Conservation (phyloP, 495 filamentous ascomycete genomes). For the Penicillium angulare region DNA sequence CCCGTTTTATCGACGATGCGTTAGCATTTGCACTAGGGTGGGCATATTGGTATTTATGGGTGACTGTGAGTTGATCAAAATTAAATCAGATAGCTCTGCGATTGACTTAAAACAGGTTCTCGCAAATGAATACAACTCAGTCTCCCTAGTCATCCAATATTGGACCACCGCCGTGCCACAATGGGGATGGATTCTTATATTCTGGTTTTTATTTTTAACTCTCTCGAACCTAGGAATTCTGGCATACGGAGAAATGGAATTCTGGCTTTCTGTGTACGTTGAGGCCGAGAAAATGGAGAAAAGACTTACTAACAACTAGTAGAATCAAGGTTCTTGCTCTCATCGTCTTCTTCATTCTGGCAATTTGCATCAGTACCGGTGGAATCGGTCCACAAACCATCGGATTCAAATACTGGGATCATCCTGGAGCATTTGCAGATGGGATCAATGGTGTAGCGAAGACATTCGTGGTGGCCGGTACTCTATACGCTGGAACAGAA, state of each 20-base stretch:
- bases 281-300: no score
- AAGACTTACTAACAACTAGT: not conserved
- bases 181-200: constrained; percentile 63
- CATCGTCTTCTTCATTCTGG: constrained; percentile 66
- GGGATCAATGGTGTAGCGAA: constrained; percentile 53
- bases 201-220: constrained; percentile 53
- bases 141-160: constrained; percentile 42
- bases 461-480: constrained; percentile 67
- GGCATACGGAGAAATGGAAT: constrained; percentile 65
- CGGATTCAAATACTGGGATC: constrained; percentile 64
- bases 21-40: constrained; percentile 54
- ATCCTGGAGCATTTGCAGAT: constrained; percentile 68
- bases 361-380: constrained; percentile 63
- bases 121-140: constrained; percentile 52
- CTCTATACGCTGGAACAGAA: constrained; percentile 70
- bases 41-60: constrained; percentile 61
- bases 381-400: constrained; percentile 54
- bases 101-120: no score
- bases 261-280: constrained; percentile 40
- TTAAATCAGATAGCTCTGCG: no score
- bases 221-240: constrained; percentile 55
- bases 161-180: constrained; percentile 44
- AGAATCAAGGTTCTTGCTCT: constrained; percentile 55
- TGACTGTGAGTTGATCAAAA: constrained; percentile 47
- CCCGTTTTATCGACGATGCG: constrained; percentile 54